phyloP scores from a whole-genome alignment of 805 yeast genomes.

The Yamadazyma ubonensis region DNA sequence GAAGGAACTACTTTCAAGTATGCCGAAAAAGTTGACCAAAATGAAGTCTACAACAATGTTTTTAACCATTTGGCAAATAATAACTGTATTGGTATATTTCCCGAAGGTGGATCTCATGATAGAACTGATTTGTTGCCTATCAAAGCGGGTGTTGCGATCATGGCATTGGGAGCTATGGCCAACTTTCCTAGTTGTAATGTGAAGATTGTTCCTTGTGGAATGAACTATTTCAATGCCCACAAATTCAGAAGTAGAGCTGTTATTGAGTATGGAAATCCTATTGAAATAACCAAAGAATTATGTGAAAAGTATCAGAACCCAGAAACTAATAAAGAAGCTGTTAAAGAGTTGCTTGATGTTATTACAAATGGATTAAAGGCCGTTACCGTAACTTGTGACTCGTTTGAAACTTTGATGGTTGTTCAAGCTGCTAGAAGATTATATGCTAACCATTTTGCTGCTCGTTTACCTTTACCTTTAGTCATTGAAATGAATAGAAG shows the following conservation, averaged over 20 bases:
- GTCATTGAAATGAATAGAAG: conserved; percentile 90
- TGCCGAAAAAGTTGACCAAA: conserved; percentile 86
- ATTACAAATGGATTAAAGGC: conserved; percentile 73
- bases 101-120: conserved; percentile 98
- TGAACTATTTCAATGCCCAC: conserved; percentile 96
- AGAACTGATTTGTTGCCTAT: conserved; percentile 87
- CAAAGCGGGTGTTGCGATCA: conserved; percentile 96
- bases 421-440: conserved; percentile 90
- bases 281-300: conserved; percentile 55
- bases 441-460: conserved; percentile 72
- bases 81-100: conserved; percentile 87
- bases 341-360: conserved; percentile 65
- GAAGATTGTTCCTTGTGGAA: conserved; percentile 92
- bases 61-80: conserved; percentile 80
- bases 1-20: conserved; percentile 60
- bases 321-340: conserved; percentile 69
- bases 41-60: conserved; percentile 77
- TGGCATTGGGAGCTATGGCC: conserved; percentile 95
- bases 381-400: conserved; percentile 86
- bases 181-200: conserved; percentile 73
- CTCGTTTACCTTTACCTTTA: conserved; percentile 72
- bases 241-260: conserved; percentile 95
- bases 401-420: conserved; percentile 84
- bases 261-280: conserved; percentile 88
- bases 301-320: conserved; percentile 66